Evolutionary conservation across 805 yeast species (phyloP).

Genomic region (Torulaspora quercuum): DNA sequence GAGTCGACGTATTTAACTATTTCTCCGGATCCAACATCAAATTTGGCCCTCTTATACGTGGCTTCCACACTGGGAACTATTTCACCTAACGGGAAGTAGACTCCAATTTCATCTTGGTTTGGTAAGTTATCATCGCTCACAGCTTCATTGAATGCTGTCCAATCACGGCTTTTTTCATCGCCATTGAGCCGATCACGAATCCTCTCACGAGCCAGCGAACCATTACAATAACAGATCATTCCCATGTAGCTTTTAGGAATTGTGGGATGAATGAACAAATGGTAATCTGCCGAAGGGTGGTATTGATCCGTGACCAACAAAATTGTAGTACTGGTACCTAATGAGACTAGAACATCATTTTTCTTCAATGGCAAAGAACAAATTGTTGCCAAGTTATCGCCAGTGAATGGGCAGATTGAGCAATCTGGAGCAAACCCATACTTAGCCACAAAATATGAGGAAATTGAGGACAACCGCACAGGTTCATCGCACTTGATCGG

Average conservation of each 20-base stretch:
- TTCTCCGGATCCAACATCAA: conserved; percentile 33
- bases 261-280: conserved; percentile 83
- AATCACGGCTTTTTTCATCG: conserved; percentile 38
- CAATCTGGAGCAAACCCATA: conserved; percentile 63
- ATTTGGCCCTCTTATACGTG: conserved; percentile 53
- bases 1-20: conserved; percentile 35
- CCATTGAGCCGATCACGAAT: conserved; percentile 61
- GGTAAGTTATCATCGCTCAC: conserved; percentile 37
- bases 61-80: conserved; percentile 79
- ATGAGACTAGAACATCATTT: conserved; percentile 73
- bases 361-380: conserved; percentile 73
- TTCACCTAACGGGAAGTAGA: conserved; percentile 87
- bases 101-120: conserved; percentile 53
- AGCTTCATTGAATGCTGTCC: conserved; percentile 61
- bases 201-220: conserved; percentile 79
- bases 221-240: conserved; percentile 92
- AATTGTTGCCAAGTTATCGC: conserved; percentile 87
- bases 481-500: conserved; percentile 44
- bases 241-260: conserved; percentile 78
- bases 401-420: conserved; percentile 72
- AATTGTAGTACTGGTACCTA: conserved; percentile 92
- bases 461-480: conserved; percentile 45
- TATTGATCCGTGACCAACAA: conserved; percentile 74
- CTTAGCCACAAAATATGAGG: conserved; percentile 56
- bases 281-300: conserved; percentile 76